Conservation (phyloP, 768 basidiomycete species). For the Tylopilus sp. region DNA sequence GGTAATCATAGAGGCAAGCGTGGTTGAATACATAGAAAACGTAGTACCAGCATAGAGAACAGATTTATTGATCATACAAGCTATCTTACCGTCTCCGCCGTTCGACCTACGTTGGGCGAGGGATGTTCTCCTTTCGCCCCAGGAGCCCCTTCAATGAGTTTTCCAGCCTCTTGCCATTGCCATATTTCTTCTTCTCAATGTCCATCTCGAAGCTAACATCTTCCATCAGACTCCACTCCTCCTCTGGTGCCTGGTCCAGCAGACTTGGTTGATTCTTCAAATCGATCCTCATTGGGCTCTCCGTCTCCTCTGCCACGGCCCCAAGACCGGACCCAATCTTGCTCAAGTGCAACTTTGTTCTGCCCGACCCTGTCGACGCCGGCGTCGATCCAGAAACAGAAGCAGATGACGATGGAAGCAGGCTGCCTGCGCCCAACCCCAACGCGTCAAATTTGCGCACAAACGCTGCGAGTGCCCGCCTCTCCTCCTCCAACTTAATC, state of each 20-base stretch:
- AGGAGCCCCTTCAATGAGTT: conserved; percentile 27
- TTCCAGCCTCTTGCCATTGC: conserved; percentile 31
- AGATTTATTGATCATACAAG: background rate
- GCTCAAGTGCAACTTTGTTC: conserved; percentile 50
- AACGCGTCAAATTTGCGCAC: conserved; percentile 80
- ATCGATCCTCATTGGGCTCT: conserved; percentile 53
- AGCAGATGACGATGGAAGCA: conserved; percentile 30
- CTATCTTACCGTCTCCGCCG: background rate
- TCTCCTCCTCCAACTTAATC: conserved; percentile 69
- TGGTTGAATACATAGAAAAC: conserved; percentile 2
- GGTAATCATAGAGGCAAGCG: background rate
- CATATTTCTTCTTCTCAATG: conserved; percentile 18
- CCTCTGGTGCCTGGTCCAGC: conserved; percentile 59
- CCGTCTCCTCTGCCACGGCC: conserved; percentile 31
- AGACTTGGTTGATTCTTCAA: conserved; percentile 46
- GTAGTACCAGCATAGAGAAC: conserved; percentile 6
- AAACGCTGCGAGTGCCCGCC: conserved; percentile 73
- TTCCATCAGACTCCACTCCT: conserved; percentile 43
- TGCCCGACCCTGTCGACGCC: conserved; percentile 26
- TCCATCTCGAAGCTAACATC: conserved; percentile 56
- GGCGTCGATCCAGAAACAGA: conserved; percentile 2
- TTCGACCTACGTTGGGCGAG: conserved; percentile 9
- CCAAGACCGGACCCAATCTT: conserved; percentile 27
- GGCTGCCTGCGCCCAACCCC: conserved; percentile 43
- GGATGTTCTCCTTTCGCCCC: conserved; percentile 28